Conservation (phyloP, 1,139 yeast genomes). For the Sugiyamaella sp. region DNA sequence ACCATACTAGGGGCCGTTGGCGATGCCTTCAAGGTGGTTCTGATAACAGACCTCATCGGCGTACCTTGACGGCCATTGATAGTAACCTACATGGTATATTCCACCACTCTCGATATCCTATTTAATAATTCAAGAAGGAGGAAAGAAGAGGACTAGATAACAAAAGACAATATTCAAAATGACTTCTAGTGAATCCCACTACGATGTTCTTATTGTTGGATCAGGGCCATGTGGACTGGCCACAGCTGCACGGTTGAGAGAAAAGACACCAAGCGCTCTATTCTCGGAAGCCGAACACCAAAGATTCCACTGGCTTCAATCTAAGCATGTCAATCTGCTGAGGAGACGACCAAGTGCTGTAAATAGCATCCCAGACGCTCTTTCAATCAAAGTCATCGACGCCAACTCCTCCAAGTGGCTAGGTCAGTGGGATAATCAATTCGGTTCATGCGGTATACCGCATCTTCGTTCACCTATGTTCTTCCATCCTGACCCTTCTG, state of each 20-base stretch:
- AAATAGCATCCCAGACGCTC: slow-evolving; percentile 11
- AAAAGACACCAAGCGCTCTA: slow-evolving; percentile 27
- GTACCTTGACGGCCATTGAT: not conserved
- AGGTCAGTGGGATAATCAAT: slow-evolving; percentile 53
- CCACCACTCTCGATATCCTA: too few relatives aligned
- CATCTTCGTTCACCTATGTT: slow-evolving; percentile 55
- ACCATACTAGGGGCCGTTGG: too few relatives aligned
- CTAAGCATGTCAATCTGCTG: slow-evolving; percentile 22
- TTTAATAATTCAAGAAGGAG: too few relatives aligned
- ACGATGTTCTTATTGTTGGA: slow-evolving; percentile 27
- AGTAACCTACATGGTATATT: not conserved
- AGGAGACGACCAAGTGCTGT: slow-evolving; percentile 15
- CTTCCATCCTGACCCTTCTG: slow-evolving; percentile 53
- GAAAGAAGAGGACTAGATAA: too few relatives aligned
- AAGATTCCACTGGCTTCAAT: slow-evolving; percentile 28
- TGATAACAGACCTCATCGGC: not conserved
- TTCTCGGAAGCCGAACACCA: slow-evolving; percentile 30
- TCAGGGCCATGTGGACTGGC: slow-evolving; percentile 31
- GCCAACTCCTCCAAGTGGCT: slow-evolving; percentile 31
- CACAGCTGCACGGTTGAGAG: slow-evolving; percentile 26
- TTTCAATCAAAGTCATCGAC: slow-evolving; percentile 24
- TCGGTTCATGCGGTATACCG: slow-evolving; percentile 50
- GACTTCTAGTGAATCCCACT: slow-evolving; percentile 4
- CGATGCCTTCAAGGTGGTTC: not conserved
- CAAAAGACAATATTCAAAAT: not conserved